Evolutionary conservation across 345 rosid species (phyloP).

Genomic region (Euphorbia lathyris): DNA sequence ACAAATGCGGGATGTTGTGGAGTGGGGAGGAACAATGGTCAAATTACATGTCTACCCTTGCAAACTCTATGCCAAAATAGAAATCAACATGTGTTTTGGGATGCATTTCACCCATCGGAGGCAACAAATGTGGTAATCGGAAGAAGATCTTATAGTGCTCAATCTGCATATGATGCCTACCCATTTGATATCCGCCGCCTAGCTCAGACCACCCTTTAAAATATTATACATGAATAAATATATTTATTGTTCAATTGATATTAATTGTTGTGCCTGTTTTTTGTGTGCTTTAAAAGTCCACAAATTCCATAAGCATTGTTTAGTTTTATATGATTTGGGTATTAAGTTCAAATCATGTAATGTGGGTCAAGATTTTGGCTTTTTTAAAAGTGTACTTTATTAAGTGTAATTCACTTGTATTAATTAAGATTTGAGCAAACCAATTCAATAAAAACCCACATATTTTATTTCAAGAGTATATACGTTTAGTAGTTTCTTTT

Average conservation of each 20-base stretch:
- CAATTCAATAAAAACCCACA: no score
- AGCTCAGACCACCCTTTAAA: slow-evolving; percentile 19
- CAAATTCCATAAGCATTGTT: neutral
- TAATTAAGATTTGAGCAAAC: no score
- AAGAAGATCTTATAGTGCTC: slow-evolving; percentile 34
- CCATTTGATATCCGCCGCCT: slow-evolving; percentile 31
- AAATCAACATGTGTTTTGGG: slow-evolving; percentile 30
- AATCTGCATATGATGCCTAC: slow-evolving; percentile 19
- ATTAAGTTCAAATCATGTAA: neutral
- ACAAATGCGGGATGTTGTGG: slow-evolving; percentile 40
- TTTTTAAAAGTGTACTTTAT: neutral
- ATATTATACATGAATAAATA: no score
- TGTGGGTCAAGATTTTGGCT: neutral
- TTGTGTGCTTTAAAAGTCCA: neutral
- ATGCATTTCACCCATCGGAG: slow-evolving; percentile 48
- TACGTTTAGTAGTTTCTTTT: no score
- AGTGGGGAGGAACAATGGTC: slow-evolving; percentile 37
- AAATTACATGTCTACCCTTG: slow-evolving; percentile 39
- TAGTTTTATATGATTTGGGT: neutral
- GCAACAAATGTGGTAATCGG: slow-evolving; percentile 32
- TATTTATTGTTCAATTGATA: no score
- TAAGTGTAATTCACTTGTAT: no score
- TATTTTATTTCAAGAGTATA: no score
- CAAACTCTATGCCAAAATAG: slow-evolving; percentile 39
- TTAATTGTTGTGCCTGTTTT: neutral